These are phyloP conservation scores for Laguncularia racemosa DNA, from an alignment of 345 rosid species.

Conservation along the genomic window DNA sequence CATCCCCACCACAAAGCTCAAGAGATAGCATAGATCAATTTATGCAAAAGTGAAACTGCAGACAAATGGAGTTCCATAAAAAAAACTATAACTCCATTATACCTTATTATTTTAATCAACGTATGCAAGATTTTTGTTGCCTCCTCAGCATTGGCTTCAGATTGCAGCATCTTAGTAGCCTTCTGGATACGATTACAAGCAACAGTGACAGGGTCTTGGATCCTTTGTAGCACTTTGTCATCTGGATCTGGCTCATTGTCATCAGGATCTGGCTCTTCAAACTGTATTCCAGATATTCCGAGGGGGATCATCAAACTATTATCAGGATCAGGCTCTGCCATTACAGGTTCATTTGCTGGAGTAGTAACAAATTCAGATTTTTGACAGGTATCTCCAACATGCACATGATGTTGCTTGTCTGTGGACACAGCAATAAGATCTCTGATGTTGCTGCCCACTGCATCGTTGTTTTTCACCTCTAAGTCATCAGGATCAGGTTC, in stretches of 20 bases:
- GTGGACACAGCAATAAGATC: constrained; percentile 8
- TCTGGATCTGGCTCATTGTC: constrained; percentile 76
- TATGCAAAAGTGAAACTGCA: no score
- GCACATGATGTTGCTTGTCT: constrained; percentile 14
- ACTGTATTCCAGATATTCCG: constrained; percentile 30
- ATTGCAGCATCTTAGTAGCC: constrained; percentile 47
- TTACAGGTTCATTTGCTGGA: constrained; percentile 11
- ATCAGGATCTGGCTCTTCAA: constrained; percentile 72
- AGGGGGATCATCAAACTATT: constrained; percentile 14
- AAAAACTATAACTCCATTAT: constrained; percentile 6
- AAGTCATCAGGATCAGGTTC: constrained; percentile 67
- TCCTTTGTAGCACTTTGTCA: constrained; percentile 57
- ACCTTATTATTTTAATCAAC: constrained; percentile 73
- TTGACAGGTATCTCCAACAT: background rate
- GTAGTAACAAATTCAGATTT: constrained; percentile 23
- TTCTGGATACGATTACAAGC: constrained; percentile 54
- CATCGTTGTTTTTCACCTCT: constrained; percentile 12
- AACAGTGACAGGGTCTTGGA: constrained; percentile 62
- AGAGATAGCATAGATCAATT: no score
- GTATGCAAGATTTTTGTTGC: constrained; percentile 42
- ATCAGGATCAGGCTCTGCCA: constrained; percentile 32
- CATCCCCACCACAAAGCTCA: background rate
- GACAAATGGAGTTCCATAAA: background rate
- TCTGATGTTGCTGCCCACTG: constrained; percentile 12
- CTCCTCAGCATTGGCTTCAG: constrained; percentile 48